These are phyloP conservation scores for Sonneratia caseolaris DNA, from an alignment of 345 rosid genomes.

Conservation along the genomic window DNA sequence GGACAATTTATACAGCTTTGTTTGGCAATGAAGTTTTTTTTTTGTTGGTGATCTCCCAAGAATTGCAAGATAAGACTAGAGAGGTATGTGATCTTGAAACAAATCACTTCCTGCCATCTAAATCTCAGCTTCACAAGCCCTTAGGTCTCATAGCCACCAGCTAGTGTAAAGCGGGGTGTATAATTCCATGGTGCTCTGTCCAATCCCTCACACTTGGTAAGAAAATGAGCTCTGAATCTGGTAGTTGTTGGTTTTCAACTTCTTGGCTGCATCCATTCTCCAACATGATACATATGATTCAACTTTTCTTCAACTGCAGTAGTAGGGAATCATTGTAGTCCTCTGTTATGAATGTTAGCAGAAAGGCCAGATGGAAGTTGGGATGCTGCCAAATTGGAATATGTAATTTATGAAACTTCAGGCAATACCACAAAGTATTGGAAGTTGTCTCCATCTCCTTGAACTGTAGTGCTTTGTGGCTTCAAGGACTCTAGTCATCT, in stretches of 20 bases:
- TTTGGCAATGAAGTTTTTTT: neutral
- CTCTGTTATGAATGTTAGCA: neutral
- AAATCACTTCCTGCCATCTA: neutral
- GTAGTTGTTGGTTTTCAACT: neutral
- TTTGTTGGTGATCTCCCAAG: neutral
- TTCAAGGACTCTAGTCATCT: neutral
- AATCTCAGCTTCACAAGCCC: no score
- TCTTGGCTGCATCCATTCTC: neutral
- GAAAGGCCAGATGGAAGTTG: neutral
- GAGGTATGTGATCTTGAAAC: neutral
- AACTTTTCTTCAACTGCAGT: neutral
- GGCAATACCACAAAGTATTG: neutral
- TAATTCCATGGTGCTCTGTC: neutral
- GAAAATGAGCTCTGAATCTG: neutral
- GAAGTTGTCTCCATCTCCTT: no score
- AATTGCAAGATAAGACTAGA: neutral
- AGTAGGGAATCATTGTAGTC: neutral
- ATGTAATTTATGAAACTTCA: no score
- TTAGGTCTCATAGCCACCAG: no score
- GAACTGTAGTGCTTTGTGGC: neutral
- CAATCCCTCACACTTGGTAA: neutral
- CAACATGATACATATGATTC: neutral
- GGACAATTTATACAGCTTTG: neutral
- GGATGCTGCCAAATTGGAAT: neutral
- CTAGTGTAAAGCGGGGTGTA: neutral